Base-by-base conservation (phyloP, 1,139 yeast genomes). In the Geotrichum europaeum region DNA sequence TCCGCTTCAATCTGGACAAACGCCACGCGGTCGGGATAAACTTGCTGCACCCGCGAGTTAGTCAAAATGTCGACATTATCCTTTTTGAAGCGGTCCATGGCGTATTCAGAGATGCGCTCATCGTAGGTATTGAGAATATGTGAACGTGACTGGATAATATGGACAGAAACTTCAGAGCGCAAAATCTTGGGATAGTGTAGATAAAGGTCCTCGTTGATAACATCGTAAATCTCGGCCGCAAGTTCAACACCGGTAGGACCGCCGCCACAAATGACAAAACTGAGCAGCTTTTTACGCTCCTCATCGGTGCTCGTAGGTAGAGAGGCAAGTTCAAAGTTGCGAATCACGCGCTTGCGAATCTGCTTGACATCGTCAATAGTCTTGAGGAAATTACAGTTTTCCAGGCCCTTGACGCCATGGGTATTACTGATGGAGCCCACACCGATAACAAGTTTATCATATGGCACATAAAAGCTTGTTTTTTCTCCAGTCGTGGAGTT, bases 161-260 rank as follows among this genome's bases (percentile, higher is more conserved):
- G 88, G 57, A 84, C 85, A 47, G 85, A 79, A 25, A 84, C 79
- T 65, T 82, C 81, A 68, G 83, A 84, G 70, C 86, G 78, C 58
- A 84, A 72, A 57, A 84, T 73, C 66, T 78, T 79, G 61, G 88
- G 87, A 72, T 81, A 84, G 57, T 77, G 71, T 55, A 78, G 75
- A 55, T 79, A 76, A 65, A 84, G 70, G 69, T 84, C 87, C 71
- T 84, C 88, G 68, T 83, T 82, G 67, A 84, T 72, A 63, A 84
- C 69, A 67, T 84, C 88, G 65, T 75, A 83, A 32, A 84, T 79
- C 69, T 84, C 86, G 32, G 87, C 87, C 25, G 88, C 88, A 65
- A 84, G 78, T 69, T 84, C 89, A 51, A 83, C 86, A 65, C 89
- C 89, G 1, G 88, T 84, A 64, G 88, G 88, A 36, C 88, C 88